Conservation (phyloP, 225 moss, liverwort and hornwort genomes). For the Rhytidiadelphus loreus region DNA sequence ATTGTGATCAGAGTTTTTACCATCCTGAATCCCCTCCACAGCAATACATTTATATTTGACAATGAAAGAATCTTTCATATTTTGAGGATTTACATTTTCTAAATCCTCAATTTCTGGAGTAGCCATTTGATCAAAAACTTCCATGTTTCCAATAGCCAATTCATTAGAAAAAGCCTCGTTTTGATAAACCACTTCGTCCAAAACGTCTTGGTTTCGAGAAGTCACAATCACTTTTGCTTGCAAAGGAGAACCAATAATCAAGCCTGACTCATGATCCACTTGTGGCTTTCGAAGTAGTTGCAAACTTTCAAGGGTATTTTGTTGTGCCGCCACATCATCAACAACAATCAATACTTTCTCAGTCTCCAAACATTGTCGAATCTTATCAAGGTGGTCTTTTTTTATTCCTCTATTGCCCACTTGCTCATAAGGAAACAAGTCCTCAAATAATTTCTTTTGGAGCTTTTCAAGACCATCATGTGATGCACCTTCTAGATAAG, state of each 20-base stretch:
- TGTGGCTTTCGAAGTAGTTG: not conserved
- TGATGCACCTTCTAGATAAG: not conserved
- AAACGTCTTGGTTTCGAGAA: not conserved
- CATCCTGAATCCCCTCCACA: not conserved
- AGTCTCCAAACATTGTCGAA: not conserved
- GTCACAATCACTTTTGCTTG: not conserved
- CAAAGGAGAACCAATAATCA: not conserved
- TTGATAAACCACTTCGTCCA: not conserved
- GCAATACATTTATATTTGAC: not conserved
- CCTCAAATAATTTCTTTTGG: not conserved
- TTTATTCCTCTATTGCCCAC: not conserved
- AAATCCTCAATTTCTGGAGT: not conserved
- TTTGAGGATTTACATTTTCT: not conserved
- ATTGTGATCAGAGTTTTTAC: not conserved
- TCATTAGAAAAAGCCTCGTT: not conserved
- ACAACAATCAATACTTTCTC: not conserved
- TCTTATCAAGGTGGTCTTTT: not conserved
- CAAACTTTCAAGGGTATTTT: not conserved
- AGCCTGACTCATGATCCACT: fast-evolving
- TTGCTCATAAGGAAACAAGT: not conserved
- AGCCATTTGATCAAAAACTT: not conserved
- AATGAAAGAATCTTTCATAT: not conserved
- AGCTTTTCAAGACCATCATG: not conserved
- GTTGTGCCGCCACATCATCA: not conserved
- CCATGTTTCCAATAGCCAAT: not conserved